phyloP scores from a whole-genome alignment of 129 eudicot species.

The Artemisia argyi region DNA sequence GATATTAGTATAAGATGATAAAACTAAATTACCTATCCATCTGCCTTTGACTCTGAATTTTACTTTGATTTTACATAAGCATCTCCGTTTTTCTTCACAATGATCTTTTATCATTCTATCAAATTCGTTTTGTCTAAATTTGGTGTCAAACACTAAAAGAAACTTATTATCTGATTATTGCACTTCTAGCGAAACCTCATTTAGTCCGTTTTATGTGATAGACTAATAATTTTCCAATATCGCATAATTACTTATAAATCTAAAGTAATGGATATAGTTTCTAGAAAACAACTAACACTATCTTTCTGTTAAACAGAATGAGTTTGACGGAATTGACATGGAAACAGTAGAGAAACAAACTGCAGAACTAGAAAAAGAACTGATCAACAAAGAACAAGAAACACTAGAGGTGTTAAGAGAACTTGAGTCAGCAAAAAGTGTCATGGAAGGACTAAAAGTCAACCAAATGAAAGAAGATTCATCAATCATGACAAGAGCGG shows the following conservation, averaged over 20 bases:
- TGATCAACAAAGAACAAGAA: conserved; percentile 64
- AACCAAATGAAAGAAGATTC: conserved; percentile 54
- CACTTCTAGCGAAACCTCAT: background rate
- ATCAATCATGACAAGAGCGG: conserved; percentile 14
- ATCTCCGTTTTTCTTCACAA: no score
- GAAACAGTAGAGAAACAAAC: conserved; percentile 70
- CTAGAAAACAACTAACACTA: conserved; percentile 5
- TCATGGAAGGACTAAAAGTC: conserved; percentile 62
- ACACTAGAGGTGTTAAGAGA: conserved; percentile 66
- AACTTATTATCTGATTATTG: background rate
- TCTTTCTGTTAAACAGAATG: conserved; percentile 44
- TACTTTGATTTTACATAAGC: no score
- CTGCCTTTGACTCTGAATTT: no score
- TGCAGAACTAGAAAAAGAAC: conserved; percentile 56
- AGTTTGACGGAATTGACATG: conserved; percentile 40
- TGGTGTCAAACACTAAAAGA: background rate
- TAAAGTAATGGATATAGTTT: background rate
- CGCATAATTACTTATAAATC: no score
- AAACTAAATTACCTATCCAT: no score
- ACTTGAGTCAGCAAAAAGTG: conserved; percentile 57
- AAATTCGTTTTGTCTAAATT: no score
- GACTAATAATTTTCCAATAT: no score
- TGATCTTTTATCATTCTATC: no score
- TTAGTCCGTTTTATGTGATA: background rate
- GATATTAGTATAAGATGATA: no score